Base-by-base conservation (phyloP, 768 basidiomycete genomes). In the Agrocybe praecox region DNA sequence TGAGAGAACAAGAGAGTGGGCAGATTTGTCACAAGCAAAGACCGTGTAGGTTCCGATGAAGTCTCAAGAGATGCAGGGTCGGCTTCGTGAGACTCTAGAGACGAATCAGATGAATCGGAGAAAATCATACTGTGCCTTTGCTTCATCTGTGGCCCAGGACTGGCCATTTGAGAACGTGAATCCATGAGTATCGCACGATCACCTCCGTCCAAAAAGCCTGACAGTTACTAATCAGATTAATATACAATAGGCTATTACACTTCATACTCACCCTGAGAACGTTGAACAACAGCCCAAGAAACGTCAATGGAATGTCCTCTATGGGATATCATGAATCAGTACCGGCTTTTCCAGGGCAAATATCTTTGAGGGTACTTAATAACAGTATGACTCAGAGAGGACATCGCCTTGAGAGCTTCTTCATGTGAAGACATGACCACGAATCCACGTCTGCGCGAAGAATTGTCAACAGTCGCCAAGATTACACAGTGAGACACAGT, bases 251-350 rank as follows among this genome's bases (percentile, higher is more conserved):
- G n/a, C 10, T 33, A 33, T 50, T 24, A 51, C 17, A 48, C 23
- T 19, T 12, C 7, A 22, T 33, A 60, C 55, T 18, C 32, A 89
- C 90, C 90, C 79, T 88, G 86, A 59, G 90, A 93, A 45, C 90
- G 89, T 62, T 93, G 90, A 34, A 93, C 90, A 21, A 93, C 90
- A 17, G 90, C 91, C 90, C 90, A 93, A 6, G 90, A 92, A 50
- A 93, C 82, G 66, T 93, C 90, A 46, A 93, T 82, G 18, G 80
- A 77, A 64, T 92, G 87, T 7, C 90, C 89, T 65, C 88, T 92
- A 29, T 9, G 9, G 48, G 14, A 33, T 22, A 22, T 7, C 3
- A 46, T 2, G 17, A 40, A 59, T 53, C 54, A 60, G 32, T 60
- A 45, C 56, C 46, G 14, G 3, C 14, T 6, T 26, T 17, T 9